Conservation (phyloP, 192 early-diverging fungal genomes). For the Backusella parvicylindrica region DNA sequence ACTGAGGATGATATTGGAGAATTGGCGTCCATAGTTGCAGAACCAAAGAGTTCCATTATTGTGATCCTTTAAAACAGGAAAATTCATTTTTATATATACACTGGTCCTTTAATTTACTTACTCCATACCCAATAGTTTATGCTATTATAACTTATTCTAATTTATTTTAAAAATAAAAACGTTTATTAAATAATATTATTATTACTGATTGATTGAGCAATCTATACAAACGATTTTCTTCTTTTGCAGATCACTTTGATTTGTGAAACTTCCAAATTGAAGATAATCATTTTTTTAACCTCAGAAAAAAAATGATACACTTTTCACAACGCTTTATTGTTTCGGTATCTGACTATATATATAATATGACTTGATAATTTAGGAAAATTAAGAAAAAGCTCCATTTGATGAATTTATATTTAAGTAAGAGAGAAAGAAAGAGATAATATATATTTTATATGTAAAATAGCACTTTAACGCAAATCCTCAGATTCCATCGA, state of each 20-base stretch:
- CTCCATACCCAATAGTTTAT: not conserved
- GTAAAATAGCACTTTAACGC: not conserved
- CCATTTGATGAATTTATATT: not conserved
- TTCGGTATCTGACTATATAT: no score
- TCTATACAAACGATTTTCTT: no score
- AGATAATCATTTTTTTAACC: not conserved
- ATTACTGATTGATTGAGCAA: not conserved
- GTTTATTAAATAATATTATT: no score
- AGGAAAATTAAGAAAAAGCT: not conserved
- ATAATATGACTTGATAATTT: not conserved
- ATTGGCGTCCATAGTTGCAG: not conserved
- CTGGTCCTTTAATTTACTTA: no score
- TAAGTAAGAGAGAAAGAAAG: not conserved
- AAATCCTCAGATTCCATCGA: conserved; percentile 46
- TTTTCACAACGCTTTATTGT: not conserved
- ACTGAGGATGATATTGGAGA: not conserved
- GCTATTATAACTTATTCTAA: not conserved
- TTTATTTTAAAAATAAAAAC: no score
- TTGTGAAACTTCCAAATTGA: not conserved
- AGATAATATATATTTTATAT: not conserved
- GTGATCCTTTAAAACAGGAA: not conserved
- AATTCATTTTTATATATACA: no score
- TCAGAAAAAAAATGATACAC: not conserved
- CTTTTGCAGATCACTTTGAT: not conserved
- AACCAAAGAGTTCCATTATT: not conserved